These are phyloP conservation scores for Suaeda aralocaspica DNA, from an alignment of 148 eudicot species.

Conservation along the genomic window DNA sequence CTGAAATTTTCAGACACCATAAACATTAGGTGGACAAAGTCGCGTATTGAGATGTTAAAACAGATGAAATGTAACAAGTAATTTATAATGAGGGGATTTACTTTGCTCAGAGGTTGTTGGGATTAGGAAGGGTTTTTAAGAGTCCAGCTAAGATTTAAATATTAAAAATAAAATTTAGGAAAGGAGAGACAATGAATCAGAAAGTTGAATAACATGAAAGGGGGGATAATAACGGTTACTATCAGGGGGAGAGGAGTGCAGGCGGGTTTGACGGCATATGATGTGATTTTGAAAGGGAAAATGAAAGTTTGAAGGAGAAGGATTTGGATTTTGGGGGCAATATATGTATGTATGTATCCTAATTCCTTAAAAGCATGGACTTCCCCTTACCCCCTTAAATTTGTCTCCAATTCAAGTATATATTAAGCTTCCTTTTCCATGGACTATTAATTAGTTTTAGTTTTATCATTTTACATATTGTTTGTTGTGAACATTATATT, in stretches of 20 bases:
- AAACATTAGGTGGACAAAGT: no score
- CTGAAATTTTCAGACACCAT: no score
- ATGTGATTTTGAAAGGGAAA: constrained; percentile 25
- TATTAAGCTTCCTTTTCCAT: neutral
- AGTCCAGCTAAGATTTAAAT: no score
- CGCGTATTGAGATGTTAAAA: no score
- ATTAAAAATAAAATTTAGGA: no score
- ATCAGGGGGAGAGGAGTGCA: constrained; percentile 28
- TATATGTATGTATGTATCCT: no score
- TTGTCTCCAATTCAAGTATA: constrained; percentile 9
- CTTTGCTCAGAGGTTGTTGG: no score
- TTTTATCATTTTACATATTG: neutral
- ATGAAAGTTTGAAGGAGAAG: neutral
- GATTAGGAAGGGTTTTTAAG: no score
- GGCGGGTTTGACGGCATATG: constrained; percentile 46
- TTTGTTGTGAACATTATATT: no score
- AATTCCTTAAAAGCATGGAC: constrained; percentile 46
- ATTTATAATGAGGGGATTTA: no score
- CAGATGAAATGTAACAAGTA: no score
- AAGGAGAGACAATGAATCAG: neutral
- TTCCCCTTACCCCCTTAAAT: constrained; percentile 14
- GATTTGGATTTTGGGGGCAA: constrained; percentile 13
- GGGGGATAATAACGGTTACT: constrained; percentile 26
- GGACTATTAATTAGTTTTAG: no score
- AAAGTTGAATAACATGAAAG: neutral